Evolutionary conservation across 768 basidiomycete species (phyloP).

Genomic region (Collybiopsis luxurians): DNA sequence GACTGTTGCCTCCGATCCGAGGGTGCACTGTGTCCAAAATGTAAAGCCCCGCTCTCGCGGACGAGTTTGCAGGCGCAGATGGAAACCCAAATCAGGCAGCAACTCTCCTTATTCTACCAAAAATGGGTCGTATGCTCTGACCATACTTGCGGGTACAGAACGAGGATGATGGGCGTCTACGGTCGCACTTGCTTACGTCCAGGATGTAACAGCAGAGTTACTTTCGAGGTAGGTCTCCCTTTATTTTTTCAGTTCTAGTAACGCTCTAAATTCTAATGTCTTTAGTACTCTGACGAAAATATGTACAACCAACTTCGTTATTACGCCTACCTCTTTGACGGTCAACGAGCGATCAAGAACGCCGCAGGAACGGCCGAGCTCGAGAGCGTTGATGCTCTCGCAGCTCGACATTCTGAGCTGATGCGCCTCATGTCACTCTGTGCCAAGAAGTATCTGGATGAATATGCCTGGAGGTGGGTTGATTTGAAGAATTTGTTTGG

Average conservation of each 20-base stretch:
- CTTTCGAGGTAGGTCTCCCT: slow-evolving; percentile 62
- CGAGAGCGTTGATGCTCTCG: slow-evolving; percentile 59
- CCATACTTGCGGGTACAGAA: slow-evolving; percentile 74
- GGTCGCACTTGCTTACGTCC: slow-evolving; percentile 74
- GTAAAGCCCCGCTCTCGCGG: slow-evolving; percentile 46
- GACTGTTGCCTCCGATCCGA: slow-evolving; percentile 59
- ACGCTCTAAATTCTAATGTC: too few relatives aligned
- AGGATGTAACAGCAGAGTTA: slow-evolving; percentile 67
- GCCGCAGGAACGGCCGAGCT: slow-evolving; percentile 38
- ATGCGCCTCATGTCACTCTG: slow-evolving; percentile 52
- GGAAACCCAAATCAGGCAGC: slow-evolving; percentile 78
- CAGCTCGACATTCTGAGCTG: slow-evolving; percentile 44
- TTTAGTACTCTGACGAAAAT: slow-evolving; percentile 77
- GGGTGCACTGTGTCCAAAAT: slow-evolving; percentile 72
- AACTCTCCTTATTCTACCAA: slow-evolving; percentile 82
- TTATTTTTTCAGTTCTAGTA: too few relatives aligned
- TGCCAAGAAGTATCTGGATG: slow-evolving; percentile 79
- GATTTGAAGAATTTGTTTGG: slow-evolving; percentile 78
- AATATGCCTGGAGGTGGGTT: slow-evolving; percentile 89
- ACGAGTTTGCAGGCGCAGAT: slow-evolving; percentile 81
- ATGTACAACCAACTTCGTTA: slow-evolving; percentile 91
- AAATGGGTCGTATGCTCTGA: slow-evolving; percentile 90
- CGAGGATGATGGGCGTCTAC: slow-evolving; percentile 94
- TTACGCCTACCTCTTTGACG: slow-evolving; percentile 77
- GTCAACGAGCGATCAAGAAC: slow-evolving; percentile 54